These are phyloP conservation scores for Blastobotrys elegans DNA, from an alignment of 1,139 yeast genomes.

Conservation along the genomic window DNA sequence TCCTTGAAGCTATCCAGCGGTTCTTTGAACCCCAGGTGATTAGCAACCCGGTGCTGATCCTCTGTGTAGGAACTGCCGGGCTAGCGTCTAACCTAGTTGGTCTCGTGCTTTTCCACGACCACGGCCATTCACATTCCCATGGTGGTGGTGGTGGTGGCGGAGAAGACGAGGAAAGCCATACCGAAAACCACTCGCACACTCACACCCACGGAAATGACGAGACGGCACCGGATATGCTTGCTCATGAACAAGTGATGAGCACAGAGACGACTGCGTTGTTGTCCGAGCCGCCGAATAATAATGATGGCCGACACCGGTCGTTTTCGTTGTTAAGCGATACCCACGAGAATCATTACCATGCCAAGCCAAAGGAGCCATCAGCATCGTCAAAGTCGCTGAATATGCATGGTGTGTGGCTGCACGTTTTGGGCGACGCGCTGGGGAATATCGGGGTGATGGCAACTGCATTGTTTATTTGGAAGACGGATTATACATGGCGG, in stretches of 20 bases:
- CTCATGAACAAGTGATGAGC: neutral
- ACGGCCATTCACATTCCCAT: conserved; percentile 58
- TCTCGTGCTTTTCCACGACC: conserved; percentile 83
- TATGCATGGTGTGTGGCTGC: conserved; percentile 96
- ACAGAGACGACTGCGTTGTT: neutral
- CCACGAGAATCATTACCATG: conserved; percentile 37
- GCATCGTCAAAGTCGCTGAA: conserved; percentile 55
- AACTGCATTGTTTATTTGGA: conserved; percentile 91
- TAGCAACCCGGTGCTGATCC: conserved; percentile 71
- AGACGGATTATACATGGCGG: conserved; percentile 84
- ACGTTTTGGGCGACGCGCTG: conserved; percentile 91
- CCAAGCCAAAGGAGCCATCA: conserved; percentile 29
- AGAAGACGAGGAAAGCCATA: conserved; percentile 10
- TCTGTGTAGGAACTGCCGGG: conserved; percentile 80
- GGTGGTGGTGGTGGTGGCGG: conserved; percentile 10
- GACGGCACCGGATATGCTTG: conserved; percentile 21
- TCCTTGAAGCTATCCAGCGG: conserved; percentile 89
- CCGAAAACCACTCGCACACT: conserved; percentile 7
- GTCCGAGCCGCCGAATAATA: neutral
- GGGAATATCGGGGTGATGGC: conserved; percentile 92
- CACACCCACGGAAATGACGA: neutral
- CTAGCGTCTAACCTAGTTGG: conserved; percentile 79
- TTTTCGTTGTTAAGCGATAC: conserved; percentile 20
- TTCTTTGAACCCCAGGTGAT: conserved; percentile 76
- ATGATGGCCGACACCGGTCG: conserved; percentile 12